Evolutionary conservation across 148 eudicot genomes (phyloP).

Genomic region (Polygonum maritimum): DNA sequence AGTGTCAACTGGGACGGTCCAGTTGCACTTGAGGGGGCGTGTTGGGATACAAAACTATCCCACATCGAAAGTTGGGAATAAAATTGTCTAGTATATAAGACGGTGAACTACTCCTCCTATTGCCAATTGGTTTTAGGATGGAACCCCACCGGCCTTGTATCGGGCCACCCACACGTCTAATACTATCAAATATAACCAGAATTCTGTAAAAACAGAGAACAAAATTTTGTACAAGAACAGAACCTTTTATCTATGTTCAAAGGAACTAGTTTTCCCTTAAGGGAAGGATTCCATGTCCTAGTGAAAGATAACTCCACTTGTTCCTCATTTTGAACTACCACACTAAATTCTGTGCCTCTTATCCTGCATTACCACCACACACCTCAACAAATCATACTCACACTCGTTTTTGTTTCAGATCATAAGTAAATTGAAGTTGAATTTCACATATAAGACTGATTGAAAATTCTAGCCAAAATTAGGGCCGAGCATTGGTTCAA

Average conservation of each 20-base stretch:
- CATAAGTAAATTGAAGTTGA: not conserved
- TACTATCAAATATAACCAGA: too few relatives aligned
- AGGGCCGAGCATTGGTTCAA: too few relatives aligned
- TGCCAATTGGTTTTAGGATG: too few relatives aligned
- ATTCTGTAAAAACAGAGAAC: not conserved
- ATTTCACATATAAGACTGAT: not conserved
- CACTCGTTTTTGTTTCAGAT: too few relatives aligned
- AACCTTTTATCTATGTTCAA: constrained; percentile 88
- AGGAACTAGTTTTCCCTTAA: constrained; percentile 57
- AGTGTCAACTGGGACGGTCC: too few relatives aligned
- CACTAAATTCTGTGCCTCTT: constrained; percentile 45
- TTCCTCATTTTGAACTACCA: constrained; percentile 53
- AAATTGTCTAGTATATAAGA: too few relatives aligned
- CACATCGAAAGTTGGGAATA: too few relatives aligned
- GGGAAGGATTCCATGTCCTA: constrained; percentile 71
- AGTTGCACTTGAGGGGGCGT: too few relatives aligned
- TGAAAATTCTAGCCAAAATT: not conserved
- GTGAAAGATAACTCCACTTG: constrained; percentile 80
- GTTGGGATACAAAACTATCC: too few relatives aligned
- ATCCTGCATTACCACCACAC: constrained; percentile 35
- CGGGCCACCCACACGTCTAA: too few relatives aligned
- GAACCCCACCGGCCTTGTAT: too few relatives aligned
- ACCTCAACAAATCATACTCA: not conserved
- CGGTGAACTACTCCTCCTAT: too few relatives aligned
- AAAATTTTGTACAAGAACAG: not conserved